Evolutionary conservation across 2,329 filamentous ascomycete genomes (phyloP), one percentile per base, ranked within the genome.

Genomic region (Hymenoscyphus linearis): DNA sequence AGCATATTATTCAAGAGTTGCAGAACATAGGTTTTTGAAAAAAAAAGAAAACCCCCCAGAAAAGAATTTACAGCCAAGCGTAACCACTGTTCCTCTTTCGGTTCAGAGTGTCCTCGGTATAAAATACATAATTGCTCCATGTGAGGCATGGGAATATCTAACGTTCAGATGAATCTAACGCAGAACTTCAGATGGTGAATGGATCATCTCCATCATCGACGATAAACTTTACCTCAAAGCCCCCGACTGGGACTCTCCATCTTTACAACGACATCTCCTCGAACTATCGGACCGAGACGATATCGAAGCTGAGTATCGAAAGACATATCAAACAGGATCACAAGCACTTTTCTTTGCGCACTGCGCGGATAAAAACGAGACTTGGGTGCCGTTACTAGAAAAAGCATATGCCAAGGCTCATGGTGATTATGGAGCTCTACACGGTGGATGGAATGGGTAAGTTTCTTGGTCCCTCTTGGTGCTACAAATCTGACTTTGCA

Each of bases 201-300:
- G 91, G 92, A 89, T 93, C 60, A 91, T 92, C 68, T 92, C 90
- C 61, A 93, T 96, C 64, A 86, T 96, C 62, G 92, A 96, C 71
- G 92, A 96, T 74, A 96, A 96, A 75, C 80, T 96, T 2, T 96
- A 90, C 72, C 82, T 96, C 18, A 90, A 87, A 62, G 90, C 89
- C 1, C 88, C 90, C 4, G 88, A 89, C 70, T 96, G 91, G 77
- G 90, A 96, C 66, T 89, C 90, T 36, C 87, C 85, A 0, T 86
- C 89, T 57, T 82, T 89, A 72, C 88, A 92, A 70, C 84, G 90
- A 44, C 83, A 89, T 59, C 79, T 91, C 26, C 83, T 91, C 70
- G 84, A 91, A 68, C 87, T 91, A 69, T 85, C 91, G 55, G 89
- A 91, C 70, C 84, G 88, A 59, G 86, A 86, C 57, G 86, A 90